These are phyloP conservation scores for Trichoderma afroharzianum DNA, from an alignment of 2,329 filamentous ascomycete genomes.

Conservation along the genomic window DNA sequence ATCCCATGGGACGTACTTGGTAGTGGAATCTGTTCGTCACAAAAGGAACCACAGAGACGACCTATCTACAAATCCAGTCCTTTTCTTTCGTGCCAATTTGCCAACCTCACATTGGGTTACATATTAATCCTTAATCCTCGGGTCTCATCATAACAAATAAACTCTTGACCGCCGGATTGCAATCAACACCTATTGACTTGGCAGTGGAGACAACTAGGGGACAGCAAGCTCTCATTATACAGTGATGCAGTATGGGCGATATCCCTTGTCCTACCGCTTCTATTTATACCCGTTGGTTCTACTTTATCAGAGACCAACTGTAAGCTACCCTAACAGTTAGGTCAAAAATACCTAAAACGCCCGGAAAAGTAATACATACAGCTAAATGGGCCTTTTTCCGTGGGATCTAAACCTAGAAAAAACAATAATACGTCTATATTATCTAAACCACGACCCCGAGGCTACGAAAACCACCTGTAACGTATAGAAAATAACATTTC, in stretches of 20 bases:
- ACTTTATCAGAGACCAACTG: too few relatives aligned
- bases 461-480: too few relatives aligned
- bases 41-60: not conserved
- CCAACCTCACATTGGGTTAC: not conserved
- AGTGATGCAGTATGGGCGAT: not conserved
- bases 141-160: not conserved
- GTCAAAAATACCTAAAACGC: too few relatives aligned
- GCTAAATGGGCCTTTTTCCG: too few relatives aligned
- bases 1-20: not conserved
- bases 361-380: too few relatives aligned
- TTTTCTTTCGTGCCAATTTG: not conserved
- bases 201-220: not conserved
- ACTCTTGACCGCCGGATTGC: not conserved
- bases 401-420: too few relatives aligned
- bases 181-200: not conserved
- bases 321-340: too few relatives aligned
- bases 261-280: not conserved
- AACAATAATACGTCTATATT: too few relatives aligned
- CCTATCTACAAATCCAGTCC: not conserved
- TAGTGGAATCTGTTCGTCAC: not conserved
- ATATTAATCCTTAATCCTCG: not conserved
- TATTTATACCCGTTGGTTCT: too few relatives aligned
- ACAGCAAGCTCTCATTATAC: not conserved
- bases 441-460: too few relatives aligned
- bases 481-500: too few relatives aligned